Evolutionary conservation across 768 basidiomycete species (phyloP).

Genomic region (Boletus bicolor): DNA sequence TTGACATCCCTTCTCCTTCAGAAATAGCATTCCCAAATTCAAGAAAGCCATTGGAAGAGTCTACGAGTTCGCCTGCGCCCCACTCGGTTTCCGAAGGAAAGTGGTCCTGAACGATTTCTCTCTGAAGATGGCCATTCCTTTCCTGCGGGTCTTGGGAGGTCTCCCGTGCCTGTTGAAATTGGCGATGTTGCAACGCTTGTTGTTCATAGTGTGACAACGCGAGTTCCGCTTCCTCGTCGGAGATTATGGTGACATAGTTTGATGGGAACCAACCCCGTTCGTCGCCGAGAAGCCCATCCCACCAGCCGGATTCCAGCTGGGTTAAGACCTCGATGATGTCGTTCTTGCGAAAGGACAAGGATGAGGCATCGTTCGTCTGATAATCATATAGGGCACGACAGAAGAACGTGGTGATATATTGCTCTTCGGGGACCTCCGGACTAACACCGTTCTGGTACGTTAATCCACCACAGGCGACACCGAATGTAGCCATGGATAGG

Average conservation of each 20-base stretch:
- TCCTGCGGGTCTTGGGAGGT: conserved; percentile 15
- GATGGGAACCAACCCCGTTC: conserved; percentile 97
- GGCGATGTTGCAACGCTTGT: conserved; percentile 11
- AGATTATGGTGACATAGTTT: conserved; percentile 83
- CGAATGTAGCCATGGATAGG: conserved; percentile 25
- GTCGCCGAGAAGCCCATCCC: conserved; percentile 90
- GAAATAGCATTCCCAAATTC: conserved; percentile 30
- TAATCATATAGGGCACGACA: conserved; percentile 93
- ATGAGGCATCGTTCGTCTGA: conserved; percentile 80
- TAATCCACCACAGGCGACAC: conserved; percentile 20
- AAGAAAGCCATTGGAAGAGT: conserved; percentile 39
- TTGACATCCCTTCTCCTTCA: conserved; percentile 40
- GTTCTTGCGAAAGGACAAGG: conserved; percentile 80
- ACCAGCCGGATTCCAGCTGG: conserved; percentile 93
- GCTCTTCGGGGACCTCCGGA: conserved; percentile 47
- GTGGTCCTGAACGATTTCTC: conserved; percentile 24
- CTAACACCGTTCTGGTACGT: conserved; percentile 22
- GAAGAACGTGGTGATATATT: conserved; percentile 68
- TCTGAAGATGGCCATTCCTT: conserved; percentile 1
- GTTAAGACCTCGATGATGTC: conserved; percentile 95
- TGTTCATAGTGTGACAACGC: conserved; percentile 41
- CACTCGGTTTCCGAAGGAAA: conserved; percentile 46
- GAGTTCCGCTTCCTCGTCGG: conserved; percentile 76
- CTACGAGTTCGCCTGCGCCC: conserved; percentile 25
- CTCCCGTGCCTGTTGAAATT: conserved; percentile 14